These are phyloP conservation scores for Albophoma yamanashiensis DNA, from an alignment of 2,329 filamentous ascomycete species.

Conservation along the genomic window DNA sequence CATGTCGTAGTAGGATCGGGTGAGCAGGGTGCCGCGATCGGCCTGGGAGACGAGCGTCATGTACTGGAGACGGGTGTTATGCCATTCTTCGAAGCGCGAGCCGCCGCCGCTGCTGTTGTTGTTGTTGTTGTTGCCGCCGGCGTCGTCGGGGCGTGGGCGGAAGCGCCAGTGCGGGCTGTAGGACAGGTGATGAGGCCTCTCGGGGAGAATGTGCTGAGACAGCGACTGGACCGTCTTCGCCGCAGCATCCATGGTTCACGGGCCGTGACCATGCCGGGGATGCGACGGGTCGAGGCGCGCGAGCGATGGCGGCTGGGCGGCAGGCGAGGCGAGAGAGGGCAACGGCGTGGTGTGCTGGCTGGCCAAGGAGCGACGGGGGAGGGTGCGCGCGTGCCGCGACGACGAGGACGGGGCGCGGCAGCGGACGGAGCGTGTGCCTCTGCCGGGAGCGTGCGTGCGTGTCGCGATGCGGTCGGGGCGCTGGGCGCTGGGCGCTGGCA, in stretches of 20 bases:
- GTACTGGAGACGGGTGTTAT: constrained; percentile 41
- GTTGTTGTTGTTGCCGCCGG: too few species aligned
- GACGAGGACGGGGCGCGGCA: background rate
- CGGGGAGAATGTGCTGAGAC: constrained; percentile 40
- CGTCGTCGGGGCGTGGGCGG: constrained; percentile 29
- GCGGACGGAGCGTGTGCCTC: background rate
- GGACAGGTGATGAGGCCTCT: constrained; percentile 42
- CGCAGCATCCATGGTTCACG: constrained; percentile 46
- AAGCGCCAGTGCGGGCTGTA: constrained; percentile 37
- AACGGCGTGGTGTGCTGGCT: background rate
- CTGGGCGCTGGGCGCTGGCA: background rate
- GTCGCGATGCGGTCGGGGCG: background rate
- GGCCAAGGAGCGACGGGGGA: background rate
- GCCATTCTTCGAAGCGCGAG: constrained; percentile 36
- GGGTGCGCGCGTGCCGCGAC: background rate
- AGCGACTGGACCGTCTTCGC: constrained; percentile 44
- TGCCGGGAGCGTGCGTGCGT: background rate
- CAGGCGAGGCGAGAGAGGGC: background rate
- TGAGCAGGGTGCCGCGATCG: constrained; percentile 46
- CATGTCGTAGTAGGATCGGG: constrained; percentile 46
- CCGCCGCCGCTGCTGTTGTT: constrained; percentile 12
- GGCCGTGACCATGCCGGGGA: constrained; percentile 24
- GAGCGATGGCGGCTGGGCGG: background rate
- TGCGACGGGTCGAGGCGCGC: constrained; percentile 7
- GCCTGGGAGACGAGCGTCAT: constrained; percentile 46